A percentile compares a stretch with the other conserved stretches of the same genome.
Conservation (phyloP, 345 rosid species). For the Sisymbrium irio region DNA sequence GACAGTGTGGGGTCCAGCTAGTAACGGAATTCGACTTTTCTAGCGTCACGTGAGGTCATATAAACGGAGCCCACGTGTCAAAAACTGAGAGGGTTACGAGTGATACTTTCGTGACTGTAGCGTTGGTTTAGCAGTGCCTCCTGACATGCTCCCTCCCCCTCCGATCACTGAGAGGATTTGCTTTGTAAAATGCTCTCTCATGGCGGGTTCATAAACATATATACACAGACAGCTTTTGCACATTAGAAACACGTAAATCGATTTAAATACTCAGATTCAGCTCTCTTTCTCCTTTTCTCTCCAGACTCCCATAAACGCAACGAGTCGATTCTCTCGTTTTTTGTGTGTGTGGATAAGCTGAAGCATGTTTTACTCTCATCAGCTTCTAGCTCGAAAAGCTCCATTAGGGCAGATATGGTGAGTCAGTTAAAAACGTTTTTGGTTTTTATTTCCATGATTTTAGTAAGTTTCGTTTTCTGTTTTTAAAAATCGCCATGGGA, state of each 20-base stretch:
- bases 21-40: slow-evolving; percentile 16
- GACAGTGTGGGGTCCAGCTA: slow-evolving; percentile 29
- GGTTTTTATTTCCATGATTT: not conserved
- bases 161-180: slow-evolving; percentile 21
- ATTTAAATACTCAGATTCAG: not conserved
- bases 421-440: slow-evolving; percentile 7
- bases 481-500: not conserved
- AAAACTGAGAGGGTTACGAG: not conserved
- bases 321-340: not conserved
- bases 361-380: slow-evolving; percentile 88
- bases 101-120: not conserved
- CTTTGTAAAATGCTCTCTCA: slow-evolving; percentile 20
- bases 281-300: not conserved
- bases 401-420: slow-evolving; percentile 98
- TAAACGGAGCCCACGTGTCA: not conserved
- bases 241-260: not conserved
- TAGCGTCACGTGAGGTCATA: slow-evolving; percentile 12
- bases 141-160: slow-evolving; percentile 9
- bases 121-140: slow-evolving; percentile 8
- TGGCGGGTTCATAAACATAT: slow-evolving; percentile 19
- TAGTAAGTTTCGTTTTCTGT: not conserved
- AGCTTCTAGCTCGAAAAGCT: slow-evolving; percentile 94
- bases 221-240: not conserved
- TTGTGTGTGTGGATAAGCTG: not conserved
- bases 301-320: not conserved